phyloP scores from a whole-genome alignment of 2,329 filamentous ascomycete species.

The Paecilomyces niveus region DNA sequence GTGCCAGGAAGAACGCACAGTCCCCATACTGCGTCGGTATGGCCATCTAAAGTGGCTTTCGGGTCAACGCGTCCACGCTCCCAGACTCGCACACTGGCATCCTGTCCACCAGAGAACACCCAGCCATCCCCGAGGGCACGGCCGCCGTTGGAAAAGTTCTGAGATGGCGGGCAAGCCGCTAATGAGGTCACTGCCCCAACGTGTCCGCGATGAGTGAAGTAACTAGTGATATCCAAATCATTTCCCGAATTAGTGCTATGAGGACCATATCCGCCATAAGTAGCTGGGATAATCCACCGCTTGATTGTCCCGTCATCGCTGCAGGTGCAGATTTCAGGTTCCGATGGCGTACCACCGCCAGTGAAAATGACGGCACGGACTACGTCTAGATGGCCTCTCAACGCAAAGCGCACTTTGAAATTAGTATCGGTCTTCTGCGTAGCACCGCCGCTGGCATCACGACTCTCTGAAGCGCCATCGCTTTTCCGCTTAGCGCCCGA shows the following conservation, averaged over 20 bases:
- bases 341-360: constrained; percentile 86
- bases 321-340: constrained; percentile 93
- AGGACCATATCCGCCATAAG: constrained; percentile 57
- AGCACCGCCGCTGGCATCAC: constrained; percentile 34
- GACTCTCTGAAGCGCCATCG: constrained; percentile 58
- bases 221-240: constrained; percentile 85
- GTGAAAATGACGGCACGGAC: constrained; percentile 95
- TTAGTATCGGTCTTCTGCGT: constrained; percentile 59
- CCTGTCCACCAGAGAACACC: constrained; percentile 97
- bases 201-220: constrained; percentile 93
- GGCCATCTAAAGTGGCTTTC: constrained; percentile 87
- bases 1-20: constrained; percentile 86
- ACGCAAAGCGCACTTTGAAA: constrained; percentile 88
- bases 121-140: constrained; percentile 87
- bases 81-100: constrained; percentile 90
- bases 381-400: constrained; percentile 87
- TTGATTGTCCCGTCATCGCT: constrained; percentile 96
- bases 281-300: constrained; percentile 85
- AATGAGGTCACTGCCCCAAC: constrained; percentile 82
- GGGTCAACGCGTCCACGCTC: constrained; percentile 90
- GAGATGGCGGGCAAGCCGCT: constrained; percentile 77
- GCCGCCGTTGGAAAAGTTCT: constrained; percentile 83
- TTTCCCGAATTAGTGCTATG: constrained; percentile 52
- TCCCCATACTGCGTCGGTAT: constrained; percentile 93
- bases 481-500: constrained; percentile 64